A percentile compares a stretch with the other conserved stretches of the same genome.
These are phyloP conservation scores for Prunus persica DNA, from an alignment of 306 rosid species.

Conservation along the genomic window DNA sequence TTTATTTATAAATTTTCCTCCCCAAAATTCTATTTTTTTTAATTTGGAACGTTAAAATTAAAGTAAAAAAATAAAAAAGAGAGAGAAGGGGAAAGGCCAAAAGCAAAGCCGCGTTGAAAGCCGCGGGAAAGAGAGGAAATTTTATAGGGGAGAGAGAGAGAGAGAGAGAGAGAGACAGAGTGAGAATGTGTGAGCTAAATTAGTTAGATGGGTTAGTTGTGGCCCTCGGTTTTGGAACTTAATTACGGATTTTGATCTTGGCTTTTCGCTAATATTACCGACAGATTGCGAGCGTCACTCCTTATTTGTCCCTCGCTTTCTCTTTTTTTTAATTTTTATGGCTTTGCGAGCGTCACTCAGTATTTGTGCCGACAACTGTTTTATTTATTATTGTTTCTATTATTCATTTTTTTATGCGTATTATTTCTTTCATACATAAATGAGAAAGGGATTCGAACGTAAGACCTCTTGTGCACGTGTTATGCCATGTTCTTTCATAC, in stretches of 20 bases:
- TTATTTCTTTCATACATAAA: too few species aligned
- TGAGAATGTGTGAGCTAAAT: background rate
- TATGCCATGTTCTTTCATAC: too few species aligned
- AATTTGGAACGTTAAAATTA: background rate
- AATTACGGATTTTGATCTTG: conserved; percentile 33
- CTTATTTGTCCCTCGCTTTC: background rate
- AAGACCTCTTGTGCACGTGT: fast-evolving
- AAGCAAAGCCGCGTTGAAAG: conserved; percentile 57
- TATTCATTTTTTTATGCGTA: too few species aligned
- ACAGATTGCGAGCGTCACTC: conserved; percentile 16
- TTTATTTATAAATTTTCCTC: background rate
- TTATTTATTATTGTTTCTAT: too few species aligned
- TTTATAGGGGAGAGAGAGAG: background rate
- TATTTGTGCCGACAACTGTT: too few species aligned
- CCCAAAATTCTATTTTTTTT: background rate
- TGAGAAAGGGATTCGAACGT: too few species aligned
- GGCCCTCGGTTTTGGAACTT: conserved; percentile 13
- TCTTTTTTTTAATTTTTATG: too few species aligned
- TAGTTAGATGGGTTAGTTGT: background rate
- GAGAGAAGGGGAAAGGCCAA: conserved; percentile 22
- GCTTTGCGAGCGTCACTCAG: too few species aligned
- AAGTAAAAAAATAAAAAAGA: conserved; percentile 1
- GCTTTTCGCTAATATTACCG: conserved; percentile 25
- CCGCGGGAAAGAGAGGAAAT: conserved; percentile 52
- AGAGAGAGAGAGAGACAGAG: background rate